phyloP scores from a whole-genome alignment of 352 stramenopile genomes.

The Blastocystis sp. region DNA sequence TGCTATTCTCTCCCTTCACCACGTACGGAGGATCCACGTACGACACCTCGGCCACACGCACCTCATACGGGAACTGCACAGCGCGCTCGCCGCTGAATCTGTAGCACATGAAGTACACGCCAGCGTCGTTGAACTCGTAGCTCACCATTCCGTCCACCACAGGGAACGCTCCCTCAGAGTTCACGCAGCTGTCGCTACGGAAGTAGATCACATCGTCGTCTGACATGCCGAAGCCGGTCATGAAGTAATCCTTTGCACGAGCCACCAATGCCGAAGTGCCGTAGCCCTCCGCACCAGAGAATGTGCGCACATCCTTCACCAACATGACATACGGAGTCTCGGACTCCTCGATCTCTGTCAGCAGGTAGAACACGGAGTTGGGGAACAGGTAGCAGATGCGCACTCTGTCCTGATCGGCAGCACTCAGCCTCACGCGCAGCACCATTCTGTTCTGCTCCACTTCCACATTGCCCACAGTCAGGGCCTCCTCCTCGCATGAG shows the following conservation, averaged over 20 bases:
- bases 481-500: not conserved
- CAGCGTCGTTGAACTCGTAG: not conserved
- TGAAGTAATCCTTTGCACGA: not conserved
- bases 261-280: slow-evolving; percentile 13
- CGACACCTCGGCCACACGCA: slow-evolving; percentile 24
- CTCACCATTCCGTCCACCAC: not conserved
- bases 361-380: not conserved
- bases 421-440: slow-evolving; percentile 4
- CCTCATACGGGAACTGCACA: not conserved
- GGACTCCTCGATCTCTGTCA: not conserved
- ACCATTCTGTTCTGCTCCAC: not conserved
- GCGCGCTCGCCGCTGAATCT: not conserved
- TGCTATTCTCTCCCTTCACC: slow-evolving; percentile 29
- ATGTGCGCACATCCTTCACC: slow-evolving; percentile 18
- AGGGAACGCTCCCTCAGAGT: not conserved
- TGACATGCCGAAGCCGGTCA: slow-evolving; percentile 8
- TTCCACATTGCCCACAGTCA: not conserved
- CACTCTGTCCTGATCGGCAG: not conserved
- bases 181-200: slow-evolving; percentile 13
- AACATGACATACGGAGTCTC: not conserved
- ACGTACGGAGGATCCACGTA: not conserved
- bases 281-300: not conserved
- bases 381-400: slow-evolving; percentile 31
- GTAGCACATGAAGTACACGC: slow-evolving; percentile 42
- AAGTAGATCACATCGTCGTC: slow-evolving; percentile 19